A percentile compares a stretch with the other conserved stretches of the same genome.
phyloP scores from a whole-genome alignment of 345 rosid species.

The Eutrema heterophyllum region DNA sequence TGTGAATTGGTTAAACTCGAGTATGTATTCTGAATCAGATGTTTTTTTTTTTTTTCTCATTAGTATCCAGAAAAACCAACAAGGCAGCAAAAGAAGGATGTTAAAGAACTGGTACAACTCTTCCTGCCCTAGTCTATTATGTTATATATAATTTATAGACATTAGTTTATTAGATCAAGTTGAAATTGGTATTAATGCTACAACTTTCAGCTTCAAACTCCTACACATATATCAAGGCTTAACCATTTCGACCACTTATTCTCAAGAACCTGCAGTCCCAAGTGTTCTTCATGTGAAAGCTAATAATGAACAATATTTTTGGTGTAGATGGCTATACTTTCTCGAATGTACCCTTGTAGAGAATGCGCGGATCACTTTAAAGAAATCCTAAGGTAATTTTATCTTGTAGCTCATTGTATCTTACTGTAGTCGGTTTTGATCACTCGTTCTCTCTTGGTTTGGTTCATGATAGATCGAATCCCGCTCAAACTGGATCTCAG shows the following conservation, averaged over 20 bases:
- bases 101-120: constrained; percentile 72
- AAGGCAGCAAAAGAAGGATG: constrained; percentile 90
- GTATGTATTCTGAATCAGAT: background rate
- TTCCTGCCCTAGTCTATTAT: background rate
- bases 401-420: constrained; percentile 1
- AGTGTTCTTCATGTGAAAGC: background rate
- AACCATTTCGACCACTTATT: background rate
- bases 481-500: constrained; percentile 75
- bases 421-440: background rate
- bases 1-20: background rate
- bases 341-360: constrained; percentile 90
- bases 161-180: background rate
- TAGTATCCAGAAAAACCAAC: constrained; percentile 98
- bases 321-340: constrained; percentile 80
- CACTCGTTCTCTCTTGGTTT: background rate
- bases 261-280: background rate
- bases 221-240: background rate
- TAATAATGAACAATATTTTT: background rate
- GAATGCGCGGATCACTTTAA: constrained; percentile 96
- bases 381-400: constrained; percentile 71
- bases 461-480: constrained; percentile 57
- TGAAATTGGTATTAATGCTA: background rate
- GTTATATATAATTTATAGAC: background rate
- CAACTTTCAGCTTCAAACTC: background rate
- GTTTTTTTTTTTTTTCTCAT: background rate